These are phyloP conservation scores for Naganishia kalamii DNA, from an alignment of 768 basidiomycete genomes.

Conservation along the genomic window DNA sequence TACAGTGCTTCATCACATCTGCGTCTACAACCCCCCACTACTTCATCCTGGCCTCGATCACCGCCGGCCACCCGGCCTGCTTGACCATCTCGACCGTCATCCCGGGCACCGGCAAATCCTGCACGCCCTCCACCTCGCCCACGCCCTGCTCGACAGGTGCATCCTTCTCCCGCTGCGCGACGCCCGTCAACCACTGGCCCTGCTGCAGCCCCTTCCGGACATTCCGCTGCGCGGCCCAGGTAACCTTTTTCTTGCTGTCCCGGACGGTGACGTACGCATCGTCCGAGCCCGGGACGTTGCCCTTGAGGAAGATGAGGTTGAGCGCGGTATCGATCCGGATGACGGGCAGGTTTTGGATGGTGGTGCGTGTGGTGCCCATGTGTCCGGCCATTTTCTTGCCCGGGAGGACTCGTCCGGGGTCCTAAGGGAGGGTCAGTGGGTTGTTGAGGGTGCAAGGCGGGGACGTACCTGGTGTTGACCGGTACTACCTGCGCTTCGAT, in stretches of 20 bases:
- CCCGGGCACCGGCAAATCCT: conserved; percentile 14
- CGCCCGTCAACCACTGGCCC: conserved; percentile 32
- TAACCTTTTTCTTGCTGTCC: conserved; percentile 87
- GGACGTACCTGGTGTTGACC: conserved; percentile 81
- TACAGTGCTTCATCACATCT: no score
- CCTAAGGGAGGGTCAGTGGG: conserved; percentile 51
- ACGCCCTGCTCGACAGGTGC: neutral
- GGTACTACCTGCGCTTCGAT: conserved; percentile 85
- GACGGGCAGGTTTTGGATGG: conserved; percentile 80
- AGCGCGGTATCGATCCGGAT: conserved; percentile 78
- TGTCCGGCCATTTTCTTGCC: conserved; percentile 98
- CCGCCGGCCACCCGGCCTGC: conserved; percentile 10
- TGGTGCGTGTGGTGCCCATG: conserved; percentile 74
- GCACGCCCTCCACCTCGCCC: neutral
- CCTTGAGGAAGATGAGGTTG: conserved; percentile 83
- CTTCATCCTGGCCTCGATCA: conserved; percentile 13
- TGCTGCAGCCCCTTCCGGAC: conserved; percentile 38
- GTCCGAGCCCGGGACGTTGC: conserved; percentile 84
- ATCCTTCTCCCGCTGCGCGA: neutral
- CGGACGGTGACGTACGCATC: conserved; percentile 76
- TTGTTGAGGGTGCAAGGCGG: neutral
- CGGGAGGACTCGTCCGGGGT: conserved; percentile 90
- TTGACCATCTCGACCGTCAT: conserved; percentile 13
- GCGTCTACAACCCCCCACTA: neutral
- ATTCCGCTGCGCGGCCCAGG: conserved; percentile 60